Conservation (phyloP, 1,139 yeast species). For the Hemisphaericaspora xylofermentans region DNA sequence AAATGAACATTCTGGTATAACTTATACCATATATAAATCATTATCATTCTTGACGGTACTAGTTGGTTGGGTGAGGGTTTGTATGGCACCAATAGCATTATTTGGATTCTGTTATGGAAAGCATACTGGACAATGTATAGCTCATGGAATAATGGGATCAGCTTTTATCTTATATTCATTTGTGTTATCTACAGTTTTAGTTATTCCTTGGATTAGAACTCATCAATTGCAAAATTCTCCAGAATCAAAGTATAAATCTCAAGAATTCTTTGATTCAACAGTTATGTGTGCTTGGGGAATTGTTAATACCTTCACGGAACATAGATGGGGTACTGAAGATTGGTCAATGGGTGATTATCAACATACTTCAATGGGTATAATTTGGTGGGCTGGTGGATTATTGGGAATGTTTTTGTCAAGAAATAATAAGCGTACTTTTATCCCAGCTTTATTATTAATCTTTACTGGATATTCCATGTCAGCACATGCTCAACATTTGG, state of each 20-base stretch:
- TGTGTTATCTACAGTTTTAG: conserved; percentile 60
- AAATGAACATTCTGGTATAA: conserved; percentile 14
- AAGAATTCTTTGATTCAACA: conserved; percentile 80
- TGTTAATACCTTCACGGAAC: conserved; percentile 92
- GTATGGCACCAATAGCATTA: conserved; percentile 79
- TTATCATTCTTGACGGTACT: conserved; percentile 47
- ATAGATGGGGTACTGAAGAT: conserved; percentile 82
- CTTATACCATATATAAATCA: conserved; percentile 39
- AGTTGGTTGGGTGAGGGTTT: conserved; percentile 68
- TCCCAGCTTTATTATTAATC: conserved; percentile 78
- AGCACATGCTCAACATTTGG: conserved; percentile 74
- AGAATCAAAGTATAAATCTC: conserved; percentile 51
- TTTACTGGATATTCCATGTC: conserved; percentile 96
- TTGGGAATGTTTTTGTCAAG: conserved; percentile 72
- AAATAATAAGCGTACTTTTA: conserved; percentile 60
- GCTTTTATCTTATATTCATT: conserved; percentile 82
- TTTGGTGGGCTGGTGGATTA: conserved; percentile 95
- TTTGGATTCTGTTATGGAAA: conserved; percentile 74
- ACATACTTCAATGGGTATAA: conserved; percentile 92
- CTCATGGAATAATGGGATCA: conserved; percentile 96
- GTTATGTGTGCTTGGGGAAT: conserved; percentile 89
- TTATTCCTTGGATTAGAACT: conserved; percentile 66
- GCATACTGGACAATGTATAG: conserved; percentile 89
- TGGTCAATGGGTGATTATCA: conserved; percentile 94
- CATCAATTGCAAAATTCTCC: conserved; percentile 24